phyloP scores from a whole-genome alignment of 2,329 filamentous ascomycete species.

The Botrytis elliptica region DNA sequence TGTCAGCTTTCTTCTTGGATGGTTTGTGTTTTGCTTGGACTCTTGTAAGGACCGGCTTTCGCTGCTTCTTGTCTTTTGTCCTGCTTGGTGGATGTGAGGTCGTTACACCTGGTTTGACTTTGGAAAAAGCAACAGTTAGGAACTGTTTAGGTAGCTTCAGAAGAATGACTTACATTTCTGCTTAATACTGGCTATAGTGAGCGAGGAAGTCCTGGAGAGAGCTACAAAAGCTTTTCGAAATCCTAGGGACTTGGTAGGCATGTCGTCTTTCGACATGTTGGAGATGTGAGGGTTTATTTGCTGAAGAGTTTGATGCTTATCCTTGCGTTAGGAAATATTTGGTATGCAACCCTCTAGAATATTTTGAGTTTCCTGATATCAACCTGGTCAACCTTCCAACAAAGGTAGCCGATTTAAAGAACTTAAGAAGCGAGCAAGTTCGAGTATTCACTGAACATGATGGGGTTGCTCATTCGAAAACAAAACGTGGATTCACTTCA shows the following conservation, averaged over 20 bases:
- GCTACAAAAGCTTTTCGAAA: background rate
- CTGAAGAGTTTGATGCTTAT: background rate
- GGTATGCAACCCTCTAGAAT: accelerated
- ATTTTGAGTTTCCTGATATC: background rate
- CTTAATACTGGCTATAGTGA: background rate
- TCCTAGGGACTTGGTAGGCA: background rate
- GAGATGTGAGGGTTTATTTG: background rate
- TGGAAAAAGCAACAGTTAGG: background rate
- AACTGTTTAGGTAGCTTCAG: background rate
- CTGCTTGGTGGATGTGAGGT: background rate
- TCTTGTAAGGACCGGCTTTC: accelerated
- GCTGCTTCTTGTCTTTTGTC: background rate
- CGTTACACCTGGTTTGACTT: background rate
- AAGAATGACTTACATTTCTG: background rate
- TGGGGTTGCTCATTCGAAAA: background rate
- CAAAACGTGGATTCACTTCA: background rate
- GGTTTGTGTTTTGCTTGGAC: background rate
- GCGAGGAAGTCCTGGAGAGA: background rate
- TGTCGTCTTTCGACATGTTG: background rate
- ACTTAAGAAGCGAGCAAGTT: background rate
- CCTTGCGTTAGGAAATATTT: background rate
- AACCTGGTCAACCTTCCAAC: accelerated
- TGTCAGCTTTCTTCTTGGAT: background rate
- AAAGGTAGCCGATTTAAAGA: accelerated
- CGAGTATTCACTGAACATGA: background rate